Evolutionary conservation across 2,329 filamentous ascomycete genomes (phyloP).

Genomic region (Zalaria obscura): DNA sequence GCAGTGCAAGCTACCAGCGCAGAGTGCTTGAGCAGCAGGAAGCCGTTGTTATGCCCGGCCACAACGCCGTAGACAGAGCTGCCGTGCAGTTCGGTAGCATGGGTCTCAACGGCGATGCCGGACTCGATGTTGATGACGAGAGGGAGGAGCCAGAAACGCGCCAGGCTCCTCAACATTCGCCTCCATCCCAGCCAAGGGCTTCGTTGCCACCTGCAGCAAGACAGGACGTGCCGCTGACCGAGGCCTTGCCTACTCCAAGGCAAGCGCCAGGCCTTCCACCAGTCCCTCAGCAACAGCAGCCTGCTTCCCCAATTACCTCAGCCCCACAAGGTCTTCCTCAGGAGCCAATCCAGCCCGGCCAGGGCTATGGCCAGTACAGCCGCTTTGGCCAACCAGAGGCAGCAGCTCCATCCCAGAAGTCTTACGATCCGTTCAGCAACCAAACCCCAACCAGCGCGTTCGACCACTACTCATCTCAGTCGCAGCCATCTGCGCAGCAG

Average conservation of each 20-base stretch:
- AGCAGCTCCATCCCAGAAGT: slow-evolving; percentile 54
- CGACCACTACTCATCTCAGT: slow-evolving; percentile 32
- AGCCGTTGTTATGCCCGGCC: slow-evolving; percentile 94
- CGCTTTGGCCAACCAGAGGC: slow-evolving; percentile 54
- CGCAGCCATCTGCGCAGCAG: slow-evolving; percentile 43
- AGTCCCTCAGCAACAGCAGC: slow-evolving; percentile 38
- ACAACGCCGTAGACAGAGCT: slow-evolving; percentile 83
- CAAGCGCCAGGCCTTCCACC: slow-evolving; percentile 48
- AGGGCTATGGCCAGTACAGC: slow-evolving; percentile 49
- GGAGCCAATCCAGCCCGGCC: slow-evolving; percentile 28
- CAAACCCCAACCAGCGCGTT: slow-evolving; percentile 42
- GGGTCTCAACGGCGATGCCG: slow-evolving; percentile 65
- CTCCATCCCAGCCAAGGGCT: slow-evolving; percentile 69
- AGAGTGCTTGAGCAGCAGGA: slow-evolving; percentile 90
- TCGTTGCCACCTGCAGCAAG: slow-evolving; percentile 62
- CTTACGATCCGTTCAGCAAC: slow-evolving; percentile 76
- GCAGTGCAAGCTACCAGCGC: slow-evolving; percentile 69
- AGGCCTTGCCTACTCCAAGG: slow-evolving; percentile 37
- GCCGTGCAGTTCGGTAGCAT: slow-evolving; percentile 95
- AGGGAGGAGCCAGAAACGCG: slow-evolving; percentile 91
- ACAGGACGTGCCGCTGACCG: slow-evolving; percentile 26
- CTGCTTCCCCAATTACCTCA: slow-evolving; percentile 26
- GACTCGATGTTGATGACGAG: slow-evolving; percentile 78
- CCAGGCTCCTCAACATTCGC: slow-evolving; percentile 87
- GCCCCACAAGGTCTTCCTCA: slow-evolving; percentile 41